Evolutionary conservation across 106 monocot species (phyloP).

Genomic region (Acanthochlamys bracteata): DNA sequence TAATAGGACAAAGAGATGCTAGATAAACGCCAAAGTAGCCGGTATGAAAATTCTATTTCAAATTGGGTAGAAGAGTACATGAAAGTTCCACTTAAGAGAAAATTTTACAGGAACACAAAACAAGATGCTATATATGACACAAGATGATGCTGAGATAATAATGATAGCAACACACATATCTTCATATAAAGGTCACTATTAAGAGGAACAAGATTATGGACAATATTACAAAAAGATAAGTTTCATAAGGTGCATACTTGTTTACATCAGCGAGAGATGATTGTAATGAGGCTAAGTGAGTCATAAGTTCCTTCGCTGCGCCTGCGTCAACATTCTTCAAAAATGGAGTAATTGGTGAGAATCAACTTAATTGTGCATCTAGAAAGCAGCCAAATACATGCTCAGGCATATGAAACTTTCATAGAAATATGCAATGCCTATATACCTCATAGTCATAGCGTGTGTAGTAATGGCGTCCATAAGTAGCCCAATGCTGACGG

Average conservation of each 20-base stretch:
- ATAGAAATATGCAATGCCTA: neutral
- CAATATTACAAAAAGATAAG: neutral
- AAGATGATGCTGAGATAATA: too few relatives aligned
- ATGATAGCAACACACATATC: too few relatives aligned
- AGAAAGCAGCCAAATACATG: neutral
- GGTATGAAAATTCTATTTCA: too few relatives aligned
- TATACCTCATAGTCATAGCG: constrained; percentile 97
- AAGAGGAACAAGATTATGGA: too few relatives aligned
- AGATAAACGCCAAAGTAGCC: too few relatives aligned
- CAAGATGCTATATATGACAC: too few relatives aligned
- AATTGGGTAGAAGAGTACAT: too few relatives aligned
- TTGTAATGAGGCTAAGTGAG: constrained; percentile 57
- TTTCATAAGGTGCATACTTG: constrained; percentile 37
- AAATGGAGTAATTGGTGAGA: constrained; percentile 5
- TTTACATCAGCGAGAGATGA: constrained; percentile 70
- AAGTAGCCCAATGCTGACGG: constrained; percentile 73
- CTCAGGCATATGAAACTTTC: neutral
- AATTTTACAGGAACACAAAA: too few relatives aligned
- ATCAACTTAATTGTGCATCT: neutral
- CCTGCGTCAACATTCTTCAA: constrained; percentile 85
- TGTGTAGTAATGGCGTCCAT: constrained; percentile 97
- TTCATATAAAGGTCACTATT: too few relatives aligned
- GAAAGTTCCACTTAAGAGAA: too few relatives aligned
- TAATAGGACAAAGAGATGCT: too few relatives aligned
- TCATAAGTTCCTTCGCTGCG: constrained; percentile 92